These are phyloP conservation scores for Hypoxylon lenormandii DNA, from an alignment of 495 filamentous ascomycete species.

Conservation along the genomic window DNA sequence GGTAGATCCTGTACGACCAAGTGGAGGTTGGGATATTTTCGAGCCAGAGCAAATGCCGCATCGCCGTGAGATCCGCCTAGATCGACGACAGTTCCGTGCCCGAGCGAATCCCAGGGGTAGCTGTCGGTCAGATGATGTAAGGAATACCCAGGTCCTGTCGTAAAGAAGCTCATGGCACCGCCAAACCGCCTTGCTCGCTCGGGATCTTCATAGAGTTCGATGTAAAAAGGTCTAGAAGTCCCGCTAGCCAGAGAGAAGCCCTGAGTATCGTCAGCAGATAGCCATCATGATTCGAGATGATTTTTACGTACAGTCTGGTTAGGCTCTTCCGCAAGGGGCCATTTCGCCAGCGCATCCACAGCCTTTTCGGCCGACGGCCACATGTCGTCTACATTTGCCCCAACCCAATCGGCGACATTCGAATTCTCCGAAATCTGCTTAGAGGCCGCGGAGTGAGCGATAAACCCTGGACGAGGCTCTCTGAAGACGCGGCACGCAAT, in stretches of 20 bases:
- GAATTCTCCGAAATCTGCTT: constrained; percentile 51
- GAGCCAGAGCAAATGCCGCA: constrained; percentile 22
- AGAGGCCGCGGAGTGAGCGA: constrained; percentile 51
- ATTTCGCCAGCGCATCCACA: constrained; percentile 41
- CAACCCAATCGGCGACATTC: constrained; percentile 51
- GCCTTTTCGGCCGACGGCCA: constrained; percentile 34
- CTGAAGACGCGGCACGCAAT: constrained; percentile 62
- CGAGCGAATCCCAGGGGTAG: constrained; percentile 36
- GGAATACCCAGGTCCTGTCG: constrained; percentile 12
- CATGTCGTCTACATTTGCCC: constrained; percentile 44
- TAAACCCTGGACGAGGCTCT: constrained; percentile 48
- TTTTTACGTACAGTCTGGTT: constrained; percentile 46
- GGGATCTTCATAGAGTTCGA: constrained; percentile 45
- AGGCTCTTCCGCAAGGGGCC: constrained; percentile 48
- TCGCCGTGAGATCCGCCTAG: constrained; percentile 44
- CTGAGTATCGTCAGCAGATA: constrained; percentile 29
- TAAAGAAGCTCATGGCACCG: constrained; percentile 35
- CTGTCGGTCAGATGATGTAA: constrained; percentile 30
- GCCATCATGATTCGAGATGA: not conserved
- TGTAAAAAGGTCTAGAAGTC: constrained; percentile 50
- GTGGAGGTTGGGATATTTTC: constrained; percentile 19
- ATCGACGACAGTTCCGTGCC: constrained; percentile 50
- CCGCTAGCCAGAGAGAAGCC: constrained; percentile 55
- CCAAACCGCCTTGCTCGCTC: constrained; percentile 37
- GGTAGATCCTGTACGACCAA: constrained; percentile 49